Evolutionary conservation across 371 early-diverging fungal genomes (phyloP).

Genomic region (Rhizopus arrhizus): DNA sequence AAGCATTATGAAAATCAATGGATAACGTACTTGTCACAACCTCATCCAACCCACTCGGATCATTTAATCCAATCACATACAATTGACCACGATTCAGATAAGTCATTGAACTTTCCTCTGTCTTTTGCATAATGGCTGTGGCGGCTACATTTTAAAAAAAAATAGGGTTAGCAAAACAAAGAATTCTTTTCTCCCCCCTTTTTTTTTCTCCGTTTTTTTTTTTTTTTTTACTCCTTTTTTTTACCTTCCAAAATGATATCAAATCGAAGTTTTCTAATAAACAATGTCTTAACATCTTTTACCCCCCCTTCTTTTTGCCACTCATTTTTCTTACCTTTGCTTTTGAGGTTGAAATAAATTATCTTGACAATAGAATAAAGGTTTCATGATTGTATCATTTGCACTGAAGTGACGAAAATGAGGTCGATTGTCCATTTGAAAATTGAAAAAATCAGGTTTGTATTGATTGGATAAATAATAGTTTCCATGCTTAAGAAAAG

Average conservation of each 20-base stretch:
- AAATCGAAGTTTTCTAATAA: conserved; percentile 26
- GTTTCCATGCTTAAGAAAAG: conserved; percentile 5
- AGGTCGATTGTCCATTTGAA: conserved; percentile 4
- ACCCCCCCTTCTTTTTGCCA: background rate
- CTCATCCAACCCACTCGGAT: conserved; percentile 47
- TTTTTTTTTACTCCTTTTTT: background rate
- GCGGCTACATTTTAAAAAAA: conserved; percentile 16
- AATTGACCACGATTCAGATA: conserved; percentile 54
- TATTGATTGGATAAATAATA: background rate
- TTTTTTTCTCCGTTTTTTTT: too few relatives aligned
- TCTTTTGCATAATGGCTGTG: conserved; percentile 33
- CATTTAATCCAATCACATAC: conserved; percentile 56
- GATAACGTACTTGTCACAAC: conserved; percentile 62
- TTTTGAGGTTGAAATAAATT: conserved; percentile 2
- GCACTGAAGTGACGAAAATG: conserved; percentile 29
- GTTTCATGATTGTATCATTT: conserved; percentile 11
- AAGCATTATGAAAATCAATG: conserved; percentile 75
- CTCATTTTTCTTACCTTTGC: conserved; percentile 4
- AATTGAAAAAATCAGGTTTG: conserved; percentile 13
- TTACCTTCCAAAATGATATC: conserved; percentile 36
- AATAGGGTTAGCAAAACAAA: conserved; percentile 1
- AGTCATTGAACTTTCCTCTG: conserved; percentile 33
- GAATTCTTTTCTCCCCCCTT: background rate
- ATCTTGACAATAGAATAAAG: conserved; percentile 4
- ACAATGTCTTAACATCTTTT: background rate